Base-by-base conservation (phyloP, 2,329 filamentous ascomycete species). In the Fusarium algeriense region DNA sequence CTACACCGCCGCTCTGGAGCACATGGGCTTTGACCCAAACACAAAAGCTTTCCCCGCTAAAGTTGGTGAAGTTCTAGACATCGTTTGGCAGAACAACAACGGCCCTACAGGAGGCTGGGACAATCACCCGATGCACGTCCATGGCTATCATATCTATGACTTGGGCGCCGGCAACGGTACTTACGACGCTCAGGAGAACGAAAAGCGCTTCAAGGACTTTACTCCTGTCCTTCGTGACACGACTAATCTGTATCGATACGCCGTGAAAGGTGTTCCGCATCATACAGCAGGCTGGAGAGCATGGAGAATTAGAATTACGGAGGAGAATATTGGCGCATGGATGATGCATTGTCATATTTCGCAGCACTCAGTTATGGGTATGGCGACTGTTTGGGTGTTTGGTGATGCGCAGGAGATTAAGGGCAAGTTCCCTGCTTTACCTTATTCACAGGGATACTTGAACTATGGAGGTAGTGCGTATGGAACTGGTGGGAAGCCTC, bases 321-420 rank as follows among this genome's bases (percentile, higher is more conserved):
- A 71, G 13, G 76, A 81, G 3, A 80, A 87, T 6, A 85, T 90
- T 0, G 89, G 88, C 1, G 87, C 87, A 6, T 90, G 87, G 87
- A 87, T 90, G 86, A 80, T 90, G 68, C 88, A 90, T 76, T 90
- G 88, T 68, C 88, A 90, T 75, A 84, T 87, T 19, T 69, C 87
- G 53, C 84, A 85, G 58, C 88, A 90, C 75, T 87, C 88, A 83
- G 79, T 87, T 20, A 89, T 89, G 87, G 86, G 75, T 73, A 78
- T 80, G 83, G 57, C 71, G 37, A 76, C 60, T 15, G 68, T 77
- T 19, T 74, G 71, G 74, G 61, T 76, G 8, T 73, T 76, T 69
- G 78, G 78, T 9, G 69, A 78, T 46, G 70, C 68, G 6, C 53
- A 61, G 2, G 70, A 76, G 14, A 73, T 74, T 1, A 40, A 17